phyloP scores from a whole-genome alignment of 164 flowering plant genomes.

The Macadamia integrifolia region DNA sequence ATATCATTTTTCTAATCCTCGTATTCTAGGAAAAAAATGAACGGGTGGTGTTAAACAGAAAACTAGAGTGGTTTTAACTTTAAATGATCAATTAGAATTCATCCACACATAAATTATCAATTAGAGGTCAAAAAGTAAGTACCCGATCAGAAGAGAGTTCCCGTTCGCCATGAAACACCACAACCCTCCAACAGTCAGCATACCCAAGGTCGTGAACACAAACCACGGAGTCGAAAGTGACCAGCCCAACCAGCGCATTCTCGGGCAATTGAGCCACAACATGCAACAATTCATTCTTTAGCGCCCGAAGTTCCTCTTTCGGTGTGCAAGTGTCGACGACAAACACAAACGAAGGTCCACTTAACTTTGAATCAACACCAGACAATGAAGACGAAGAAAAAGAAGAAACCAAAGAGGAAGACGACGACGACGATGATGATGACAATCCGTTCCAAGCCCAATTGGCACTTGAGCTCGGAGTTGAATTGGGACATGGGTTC shows the following conservation, averaged over 20 bases:
- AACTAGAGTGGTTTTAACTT: too few species aligned
- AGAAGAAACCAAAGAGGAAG: constrained; percentile 20
- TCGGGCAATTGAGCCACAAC: constrained; percentile 71
- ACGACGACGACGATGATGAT: constrained; percentile 18
- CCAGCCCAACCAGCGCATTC: constrained; percentile 68
- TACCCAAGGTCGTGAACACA: constrained; percentile 73
- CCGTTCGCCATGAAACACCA: constrained; percentile 73
- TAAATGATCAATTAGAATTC: too few species aligned
- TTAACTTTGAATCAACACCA: constrained; percentile 20
- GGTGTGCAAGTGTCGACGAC: constrained; percentile 62
- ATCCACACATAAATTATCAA: too few species aligned
- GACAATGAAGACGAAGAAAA: constrained; percentile 22
- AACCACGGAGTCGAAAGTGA: constrained; percentile 79
- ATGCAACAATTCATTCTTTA: constrained; percentile 71
- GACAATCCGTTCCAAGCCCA: constrained; percentile 16
- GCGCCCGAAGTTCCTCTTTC: constrained; percentile 62
- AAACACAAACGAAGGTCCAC: constrained; percentile 76
- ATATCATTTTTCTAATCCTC: too few species aligned
- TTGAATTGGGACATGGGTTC: constrained; percentile 7
- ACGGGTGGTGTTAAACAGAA: too few species aligned
- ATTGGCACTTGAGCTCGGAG: constrained; percentile 12
- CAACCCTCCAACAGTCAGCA: constrained; percentile 61
- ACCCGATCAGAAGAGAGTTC: constrained; percentile 72
- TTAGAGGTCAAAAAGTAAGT: neutral
- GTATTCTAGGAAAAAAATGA: too few species aligned